Evolutionary conservation across 2,329 filamentous ascomycete species (phyloP).

Genomic region (Calonectria naviculata): DNA sequence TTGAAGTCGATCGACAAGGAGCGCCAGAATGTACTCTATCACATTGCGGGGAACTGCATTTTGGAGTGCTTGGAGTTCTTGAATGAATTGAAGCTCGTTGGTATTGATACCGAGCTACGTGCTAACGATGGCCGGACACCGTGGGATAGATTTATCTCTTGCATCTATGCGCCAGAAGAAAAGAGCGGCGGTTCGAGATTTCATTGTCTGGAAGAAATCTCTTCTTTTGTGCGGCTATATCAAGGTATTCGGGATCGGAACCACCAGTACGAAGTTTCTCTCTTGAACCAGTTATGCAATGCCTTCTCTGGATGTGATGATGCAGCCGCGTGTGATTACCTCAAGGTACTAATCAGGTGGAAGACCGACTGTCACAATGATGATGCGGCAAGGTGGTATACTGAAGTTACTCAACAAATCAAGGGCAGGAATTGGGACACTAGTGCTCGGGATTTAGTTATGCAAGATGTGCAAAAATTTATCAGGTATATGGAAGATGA

Average conservation of each 20-base stretch:
- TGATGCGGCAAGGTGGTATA: slow-evolving; percentile 14
- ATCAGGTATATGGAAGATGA: slow-evolving; percentile 21
- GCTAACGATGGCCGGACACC: accelerated
- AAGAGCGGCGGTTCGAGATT: accelerated
- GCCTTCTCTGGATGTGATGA: neutral
- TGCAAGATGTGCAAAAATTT: slow-evolving; percentile 8
- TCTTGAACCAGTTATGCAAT: neutral
- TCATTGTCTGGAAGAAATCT: neutral
- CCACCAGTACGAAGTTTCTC: slow-evolving; percentile 2
- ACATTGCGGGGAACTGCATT: neutral
- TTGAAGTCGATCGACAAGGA: neutral
- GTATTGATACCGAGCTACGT: neutral
- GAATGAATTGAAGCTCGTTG: neutral
- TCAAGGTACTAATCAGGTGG: neutral
- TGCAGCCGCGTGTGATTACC: neutral
- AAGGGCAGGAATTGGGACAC: neutral
- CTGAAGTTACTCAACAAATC: slow-evolving; percentile 21
- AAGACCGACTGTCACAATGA: slow-evolving; percentile 1
- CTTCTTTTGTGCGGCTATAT: slow-evolving; percentile 15
- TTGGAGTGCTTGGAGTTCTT: neutral
- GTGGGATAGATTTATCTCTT: neutral
- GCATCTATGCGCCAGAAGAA: neutral
- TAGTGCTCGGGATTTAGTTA: neutral
- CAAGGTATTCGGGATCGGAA: slow-evolving; percentile 16
- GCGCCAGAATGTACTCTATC: neutral